Evolutionary conservation across 805 yeast genomes (phyloP).

Genomic region (Yueomyces sp.): DNA sequence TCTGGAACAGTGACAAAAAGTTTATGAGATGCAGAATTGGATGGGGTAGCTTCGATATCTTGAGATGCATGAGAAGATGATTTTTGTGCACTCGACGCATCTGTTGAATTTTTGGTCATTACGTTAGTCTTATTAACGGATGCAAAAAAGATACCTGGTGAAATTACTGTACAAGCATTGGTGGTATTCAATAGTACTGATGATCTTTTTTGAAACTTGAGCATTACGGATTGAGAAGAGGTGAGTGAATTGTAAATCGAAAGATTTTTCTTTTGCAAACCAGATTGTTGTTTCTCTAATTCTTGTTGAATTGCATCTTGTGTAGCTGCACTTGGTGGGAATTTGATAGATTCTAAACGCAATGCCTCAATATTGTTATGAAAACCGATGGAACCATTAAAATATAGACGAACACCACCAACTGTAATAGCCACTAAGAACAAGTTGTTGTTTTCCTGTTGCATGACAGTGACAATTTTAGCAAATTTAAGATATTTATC

Average conservation of each 20-base stretch:
- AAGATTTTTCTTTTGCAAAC: conserved; percentile 25
- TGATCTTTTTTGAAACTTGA: conserved; percentile 43
- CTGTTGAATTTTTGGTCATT: neutral
- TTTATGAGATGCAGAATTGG: conserved; percentile 19
- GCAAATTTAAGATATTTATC: conserved; percentile 47
- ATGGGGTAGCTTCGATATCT: neutral
- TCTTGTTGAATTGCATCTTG: conserved; percentile 22
- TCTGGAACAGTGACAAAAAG: conserved; percentile 73
- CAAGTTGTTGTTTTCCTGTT: conserved; percentile 51
- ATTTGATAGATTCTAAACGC: conserved; percentile 38
- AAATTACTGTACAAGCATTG: conserved; percentile 44
- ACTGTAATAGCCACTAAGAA: conserved; percentile 68
- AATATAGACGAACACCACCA: conserved; percentile 69
- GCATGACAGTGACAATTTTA: conserved; percentile 29
- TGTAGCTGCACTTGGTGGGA: conserved; percentile 40
- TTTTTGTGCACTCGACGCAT: conserved; percentile 16
- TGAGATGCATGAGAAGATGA: conserved; percentile 8
- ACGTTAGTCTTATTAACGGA: conserved; percentile 31
- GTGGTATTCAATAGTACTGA: conserved; percentile 44
- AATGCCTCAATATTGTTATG: conserved; percentile 26
- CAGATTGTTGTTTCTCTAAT: conserved; percentile 26
- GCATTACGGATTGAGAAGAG: conserved; percentile 19
- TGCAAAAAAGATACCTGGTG: conserved; percentile 81
- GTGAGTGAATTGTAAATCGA: conserved; percentile 15
- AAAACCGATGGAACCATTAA: conserved; percentile 28